A percentile compares a stretch with the other conserved stretches of the same genome.
Evolutionary conservation across 768 basidiomycete species (phyloP).

Genomic region (Neoboletus subvelutipes): DNA sequence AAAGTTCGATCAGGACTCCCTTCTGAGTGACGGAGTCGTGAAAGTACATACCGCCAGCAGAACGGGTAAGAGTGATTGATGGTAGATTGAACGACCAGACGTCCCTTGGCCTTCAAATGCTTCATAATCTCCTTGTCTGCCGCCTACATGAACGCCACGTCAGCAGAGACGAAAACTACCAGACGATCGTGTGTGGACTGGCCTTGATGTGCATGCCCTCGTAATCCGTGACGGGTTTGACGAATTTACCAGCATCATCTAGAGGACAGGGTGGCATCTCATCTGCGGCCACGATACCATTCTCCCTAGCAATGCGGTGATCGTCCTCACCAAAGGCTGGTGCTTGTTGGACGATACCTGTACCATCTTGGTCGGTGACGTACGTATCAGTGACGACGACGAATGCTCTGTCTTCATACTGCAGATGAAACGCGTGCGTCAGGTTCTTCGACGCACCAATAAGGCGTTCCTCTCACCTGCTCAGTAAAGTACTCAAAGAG

Average conservation of each 20-base stretch:
- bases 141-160: slow-evolving; percentile 45
- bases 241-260: slow-evolving; percentile 87
- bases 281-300: slow-evolving; percentile 79
- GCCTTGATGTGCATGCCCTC: slow-evolving; percentile 89
- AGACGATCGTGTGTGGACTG: slow-evolving; percentile 12
- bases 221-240: slow-evolving; percentile 87
- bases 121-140: slow-evolving; percentile 97
- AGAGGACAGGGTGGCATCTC: slow-evolving; percentile 97
- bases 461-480: slow-evolving; percentile 50
- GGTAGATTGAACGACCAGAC: slow-evolving; percentile 84
- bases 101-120: slow-evolving; percentile 79
- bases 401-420: slow-evolving; percentile 94
- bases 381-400: slow-evolving; percentile 88
- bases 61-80: slow-evolving; percentile 92
- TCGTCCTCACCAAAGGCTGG: slow-evolving; percentile 99
- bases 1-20: neutral
- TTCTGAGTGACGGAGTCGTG: neutral
- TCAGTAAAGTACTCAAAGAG: slow-evolving; percentile 97
- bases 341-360: slow-evolving; percentile 98
- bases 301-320: slow-evolving; percentile 85
- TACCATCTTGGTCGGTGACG: slow-evolving; percentile 90
- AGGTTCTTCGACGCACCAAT: neutral
- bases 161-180: neutral
- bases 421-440: neutral
- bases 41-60: slow-evolving; percentile 80